Evolutionary conservation across 139 green algal genomes (phyloP).

Genomic region (Micromonas commoda): DNA sequence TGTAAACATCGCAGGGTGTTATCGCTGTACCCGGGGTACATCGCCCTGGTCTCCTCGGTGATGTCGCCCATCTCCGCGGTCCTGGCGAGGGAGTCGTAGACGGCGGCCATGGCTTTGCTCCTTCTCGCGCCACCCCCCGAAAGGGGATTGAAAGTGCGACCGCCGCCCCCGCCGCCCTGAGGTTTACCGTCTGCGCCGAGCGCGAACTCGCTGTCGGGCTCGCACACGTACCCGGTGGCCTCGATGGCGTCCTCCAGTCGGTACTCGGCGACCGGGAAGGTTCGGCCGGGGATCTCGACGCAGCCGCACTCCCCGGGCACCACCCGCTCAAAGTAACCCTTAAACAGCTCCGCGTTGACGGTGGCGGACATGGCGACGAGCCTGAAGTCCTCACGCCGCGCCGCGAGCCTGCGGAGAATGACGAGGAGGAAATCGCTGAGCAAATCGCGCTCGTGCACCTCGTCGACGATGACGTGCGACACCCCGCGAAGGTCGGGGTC

Average conservation of each 20-base stretch:
- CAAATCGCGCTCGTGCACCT: constrained; percentile 96
- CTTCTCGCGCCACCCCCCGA: not conserved
- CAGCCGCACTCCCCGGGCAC: not conserved
- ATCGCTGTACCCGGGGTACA: constrained; percentile 17
- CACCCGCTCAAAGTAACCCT: constrained; percentile 69
- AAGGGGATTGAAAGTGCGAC: not conserved
- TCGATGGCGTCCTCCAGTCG: constrained; percentile 70
- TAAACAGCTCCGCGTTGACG: constrained; percentile 93
- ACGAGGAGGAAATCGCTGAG: constrained; percentile 97
- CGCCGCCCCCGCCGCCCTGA: not conserved
- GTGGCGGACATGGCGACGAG: constrained; percentile 89
- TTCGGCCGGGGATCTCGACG: constrained; percentile 48
- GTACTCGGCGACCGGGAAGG: constrained; percentile 77
- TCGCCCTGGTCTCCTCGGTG: constrained; percentile 6
- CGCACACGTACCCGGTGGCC: constrained; percentile 17
- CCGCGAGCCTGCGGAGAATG: constrained; percentile 78
- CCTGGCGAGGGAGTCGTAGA: not conserved
- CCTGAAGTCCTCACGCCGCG: constrained; percentile 40
- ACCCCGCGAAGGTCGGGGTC: constrained; percentile 73
- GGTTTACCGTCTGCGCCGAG: not conserved
- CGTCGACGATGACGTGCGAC: constrained; percentile 89
- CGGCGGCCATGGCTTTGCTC: not conserved
- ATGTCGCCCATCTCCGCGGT: not conserved
- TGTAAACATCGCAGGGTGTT: constrained; percentile 3
- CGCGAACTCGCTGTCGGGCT: constrained; percentile 14